Percentiles rank a stretch among this genome's conserved stretches.
Evolutionary conservation across 2,329 filamentous ascomycete genomes (phyloP).

Genomic region (Didymella lethalis): DNA sequence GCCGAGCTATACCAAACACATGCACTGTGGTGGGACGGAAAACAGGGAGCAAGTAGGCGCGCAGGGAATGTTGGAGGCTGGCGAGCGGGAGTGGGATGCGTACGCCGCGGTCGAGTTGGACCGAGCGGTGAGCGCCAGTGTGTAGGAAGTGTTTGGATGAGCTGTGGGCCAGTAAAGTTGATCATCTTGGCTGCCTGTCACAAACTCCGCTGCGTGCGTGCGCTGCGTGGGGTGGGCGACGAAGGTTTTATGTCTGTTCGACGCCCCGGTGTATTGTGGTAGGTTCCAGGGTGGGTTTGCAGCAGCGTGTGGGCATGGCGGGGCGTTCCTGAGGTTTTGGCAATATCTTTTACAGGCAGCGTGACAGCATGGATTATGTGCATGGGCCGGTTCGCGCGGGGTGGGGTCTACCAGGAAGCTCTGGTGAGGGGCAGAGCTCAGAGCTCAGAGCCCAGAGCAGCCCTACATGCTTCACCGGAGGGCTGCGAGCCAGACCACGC

Average conservation of each 20-base stretch:
- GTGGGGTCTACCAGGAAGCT: slow-evolving; percentile 22
- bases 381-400: slow-evolving; percentile 7
- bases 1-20: slow-evolving; percentile 21
- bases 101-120: slow-evolving; percentile 17
- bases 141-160: slow-evolving; percentile 26
- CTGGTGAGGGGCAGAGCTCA: slow-evolving; percentile 18
- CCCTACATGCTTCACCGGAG: slow-evolving; percentile 17
- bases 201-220: slow-evolving; percentile 11
- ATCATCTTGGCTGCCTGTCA: slow-evolving; percentile 25
- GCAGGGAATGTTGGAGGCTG: slow-evolving; percentile 13
- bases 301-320: slow-evolving; percentile 20
- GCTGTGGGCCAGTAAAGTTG: slow-evolving; percentile 23
- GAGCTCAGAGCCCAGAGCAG: slow-evolving; percentile 4
- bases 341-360: slow-evolving; percentile 26
- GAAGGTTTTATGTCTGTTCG: slow-evolving; percentile 31
- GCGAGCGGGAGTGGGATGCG: slow-evolving; percentile 12
- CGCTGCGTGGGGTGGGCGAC: slow-evolving; percentile 36
- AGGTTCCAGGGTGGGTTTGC: slow-evolving; percentile 12
- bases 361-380: slow-evolving; percentile 15
- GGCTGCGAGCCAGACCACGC: slow-evolving; percentile 3
- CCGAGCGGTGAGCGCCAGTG: slow-evolving; percentile 21
- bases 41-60: slow-evolving; percentile 12
- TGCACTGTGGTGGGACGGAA: slow-evolving; percentile 15
- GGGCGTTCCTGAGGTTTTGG: slow-evolving; percentile 24
- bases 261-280: slow-evolving; percentile 13